Evolutionary conservation across 768 basidiomycete genomes (phyloP).

Genomic region (Hygrocybe coccinea): DNA sequence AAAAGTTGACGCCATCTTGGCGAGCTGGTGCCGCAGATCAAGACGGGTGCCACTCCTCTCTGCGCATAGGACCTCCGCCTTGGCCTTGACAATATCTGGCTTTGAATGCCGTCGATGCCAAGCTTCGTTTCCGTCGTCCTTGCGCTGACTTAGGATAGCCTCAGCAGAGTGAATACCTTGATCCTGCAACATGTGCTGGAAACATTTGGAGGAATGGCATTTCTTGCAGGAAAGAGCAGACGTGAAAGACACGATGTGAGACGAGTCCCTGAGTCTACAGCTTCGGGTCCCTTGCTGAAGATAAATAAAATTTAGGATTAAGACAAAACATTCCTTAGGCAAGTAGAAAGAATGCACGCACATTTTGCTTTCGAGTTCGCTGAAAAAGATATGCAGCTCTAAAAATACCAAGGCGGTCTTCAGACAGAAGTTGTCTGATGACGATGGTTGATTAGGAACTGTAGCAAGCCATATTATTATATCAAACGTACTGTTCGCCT

Average conservation of each 20-base stretch:
- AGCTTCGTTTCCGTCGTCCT: conserved; percentile 24
- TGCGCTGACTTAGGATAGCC: conserved; percentile 27
- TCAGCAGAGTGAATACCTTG: conserved; percentile 37
- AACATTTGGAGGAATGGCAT: conserved; percentile 40
- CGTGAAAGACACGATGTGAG: conserved; percentile 19
- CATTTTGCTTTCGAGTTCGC: conserved; percentile 16
- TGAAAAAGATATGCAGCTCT: conserved; percentile 36
- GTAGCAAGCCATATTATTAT: neutral
- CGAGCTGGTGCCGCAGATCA: conserved; percentile 35
- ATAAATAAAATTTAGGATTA: neutral
- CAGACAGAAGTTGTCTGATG: conserved; percentile 18
- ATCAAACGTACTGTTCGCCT: neutral
- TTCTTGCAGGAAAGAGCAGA: conserved; percentile 35
- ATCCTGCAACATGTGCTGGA: conserved; percentile 31
- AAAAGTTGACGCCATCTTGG: conserved; percentile 46
- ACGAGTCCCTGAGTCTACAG: conserved; percentile 10
- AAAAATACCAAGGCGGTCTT: conserved; percentile 25
- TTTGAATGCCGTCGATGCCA: conserved; percentile 34
- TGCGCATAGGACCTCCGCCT: conserved; percentile 13
- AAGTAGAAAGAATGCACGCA: conserved; percentile 3
- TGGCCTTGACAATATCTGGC: conserved; percentile 2
- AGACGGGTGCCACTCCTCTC: conserved; percentile 33
- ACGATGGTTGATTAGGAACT: neutral
- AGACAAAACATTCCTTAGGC: neutral
- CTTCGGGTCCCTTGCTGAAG: conserved; percentile 9